These are phyloP conservation scores for Quercus berberidifolia DNA, from an alignment of 306 rosid species.

Conservation along the genomic window DNA sequence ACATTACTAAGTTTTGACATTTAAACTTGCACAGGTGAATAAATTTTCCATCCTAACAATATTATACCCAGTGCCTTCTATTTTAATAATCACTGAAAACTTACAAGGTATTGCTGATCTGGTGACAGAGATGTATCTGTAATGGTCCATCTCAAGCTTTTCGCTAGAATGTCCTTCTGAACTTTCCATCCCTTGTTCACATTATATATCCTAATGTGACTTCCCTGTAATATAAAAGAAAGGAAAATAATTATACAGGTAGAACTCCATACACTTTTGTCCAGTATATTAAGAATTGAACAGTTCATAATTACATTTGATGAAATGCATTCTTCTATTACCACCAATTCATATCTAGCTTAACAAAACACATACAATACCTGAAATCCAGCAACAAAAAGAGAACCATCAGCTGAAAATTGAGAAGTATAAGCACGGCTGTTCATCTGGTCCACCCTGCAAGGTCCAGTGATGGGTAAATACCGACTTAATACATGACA, in stretches of 20 bases:
- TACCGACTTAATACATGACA: constrained; percentile 51
- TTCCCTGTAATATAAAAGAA: constrained; percentile 49
- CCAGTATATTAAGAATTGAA: background rate
- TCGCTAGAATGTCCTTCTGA: constrained; percentile 73
- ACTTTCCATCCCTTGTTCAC: constrained; percentile 84
- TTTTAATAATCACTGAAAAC: constrained; percentile 23
- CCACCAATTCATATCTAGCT: constrained; percentile 3
- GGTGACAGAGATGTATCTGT: constrained; percentile 93
- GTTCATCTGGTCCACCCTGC: constrained; percentile 37
- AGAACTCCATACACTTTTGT: background rate
- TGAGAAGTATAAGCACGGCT: constrained; percentile 56
- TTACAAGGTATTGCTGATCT: constrained; percentile 73
- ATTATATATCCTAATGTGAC: constrained; percentile 74
- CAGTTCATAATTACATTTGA: background rate
- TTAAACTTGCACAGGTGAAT: no score
- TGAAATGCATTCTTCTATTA: constrained; percentile 2
- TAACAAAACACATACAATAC: constrained; percentile 22
- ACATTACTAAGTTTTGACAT: no score
- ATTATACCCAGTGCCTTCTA: background rate
- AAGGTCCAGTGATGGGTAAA: constrained; percentile 53
- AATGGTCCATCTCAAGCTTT: constrained; percentile 83
- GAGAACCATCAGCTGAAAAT: constrained; percentile 57
- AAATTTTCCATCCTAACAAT: background rate
- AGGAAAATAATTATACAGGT: background rate
- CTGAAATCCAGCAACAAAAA: constrained; percentile 55